phyloP scores from a whole-genome alignment of 2,329 filamentous ascomycete species.

The Fusarium newnesense region DNA sequence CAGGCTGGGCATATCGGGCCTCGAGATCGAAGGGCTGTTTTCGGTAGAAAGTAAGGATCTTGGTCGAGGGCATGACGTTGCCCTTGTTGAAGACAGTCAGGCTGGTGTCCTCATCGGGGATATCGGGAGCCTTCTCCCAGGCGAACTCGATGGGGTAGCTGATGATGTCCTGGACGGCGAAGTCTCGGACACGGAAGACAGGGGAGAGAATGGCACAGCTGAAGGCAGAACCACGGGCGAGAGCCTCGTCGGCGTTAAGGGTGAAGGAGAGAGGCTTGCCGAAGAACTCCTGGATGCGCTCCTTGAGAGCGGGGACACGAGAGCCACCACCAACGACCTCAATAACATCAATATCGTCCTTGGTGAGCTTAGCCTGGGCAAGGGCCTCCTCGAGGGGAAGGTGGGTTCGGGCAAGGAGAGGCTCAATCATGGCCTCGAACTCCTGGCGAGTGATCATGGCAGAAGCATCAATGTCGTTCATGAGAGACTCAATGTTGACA shows the following conservation, averaged over 20 bases:
- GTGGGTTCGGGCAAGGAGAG: conserved; percentile 78
- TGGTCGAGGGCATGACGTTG: conserved; percentile 96
- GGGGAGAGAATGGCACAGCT: conserved; percentile 97
- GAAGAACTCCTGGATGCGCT: conserved; percentile 89
- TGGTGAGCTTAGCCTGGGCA: conserved; percentile 88
- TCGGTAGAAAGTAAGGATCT: conserved; percentile 99
- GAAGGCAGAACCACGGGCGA: conserved; percentile 95
- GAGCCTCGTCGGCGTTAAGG: conserved; percentile 96
- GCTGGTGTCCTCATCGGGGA: conserved; percentile 97
- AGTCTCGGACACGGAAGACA: conserved; percentile 98
- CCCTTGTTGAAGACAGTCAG: conserved; percentile 97
- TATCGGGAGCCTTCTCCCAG: conserved; percentile 98
- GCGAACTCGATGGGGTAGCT: conserved; percentile 98
- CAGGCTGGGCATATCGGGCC: conserved; percentile 90
- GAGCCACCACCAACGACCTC: conserved; percentile 96
- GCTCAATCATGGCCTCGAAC: conserved; percentile 89
- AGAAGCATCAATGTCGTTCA: conserved; percentile 95
- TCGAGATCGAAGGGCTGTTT: conserved; percentile 98
- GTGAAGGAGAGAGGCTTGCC: conserved; percentile 94
- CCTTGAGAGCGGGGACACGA: conserved; percentile 93
- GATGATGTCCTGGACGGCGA: conserved; percentile 96
- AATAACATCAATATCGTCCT: conserved; percentile 91
- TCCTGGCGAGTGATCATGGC: conserved; percentile 93
- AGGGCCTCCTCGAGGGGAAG: conserved; percentile 88
- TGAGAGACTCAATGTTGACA: conserved; percentile 96